These are phyloP conservation scores for Chlorella ohadii DNA, from an alignment of 139 green algal species.

Conservation along the genomic window DNA sequence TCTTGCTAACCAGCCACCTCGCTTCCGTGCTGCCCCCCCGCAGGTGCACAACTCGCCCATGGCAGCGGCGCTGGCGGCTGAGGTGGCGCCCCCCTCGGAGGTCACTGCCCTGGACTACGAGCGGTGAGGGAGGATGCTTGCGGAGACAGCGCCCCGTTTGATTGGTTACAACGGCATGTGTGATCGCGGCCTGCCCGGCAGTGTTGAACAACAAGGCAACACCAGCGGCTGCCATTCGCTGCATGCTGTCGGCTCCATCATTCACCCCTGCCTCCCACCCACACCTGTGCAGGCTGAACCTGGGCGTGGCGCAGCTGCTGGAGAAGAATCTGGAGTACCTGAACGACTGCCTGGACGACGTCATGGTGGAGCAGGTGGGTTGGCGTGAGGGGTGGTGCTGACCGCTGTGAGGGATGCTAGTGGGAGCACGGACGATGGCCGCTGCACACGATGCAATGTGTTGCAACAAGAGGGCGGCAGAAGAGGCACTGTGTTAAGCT, in stretches of 20 bases:
- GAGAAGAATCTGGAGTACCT: slow-evolving; percentile 92
- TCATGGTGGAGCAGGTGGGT: slow-evolving; percentile 64
- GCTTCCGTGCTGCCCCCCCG: not conserved
- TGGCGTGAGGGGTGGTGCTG: too few relatives aligned
- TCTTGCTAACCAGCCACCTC: not conserved
- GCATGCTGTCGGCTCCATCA: too few relatives aligned
- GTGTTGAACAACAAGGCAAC: not conserved
- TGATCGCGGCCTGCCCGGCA: too few relatives aligned
- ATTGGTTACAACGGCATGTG: too few relatives aligned
- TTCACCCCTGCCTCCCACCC: too few relatives aligned
- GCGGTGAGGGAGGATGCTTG: slow-evolving; percentile 35
- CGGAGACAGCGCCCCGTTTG: too few relatives aligned
- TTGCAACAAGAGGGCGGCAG: too few relatives aligned
- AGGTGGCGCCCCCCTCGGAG: slow-evolving; percentile 54
- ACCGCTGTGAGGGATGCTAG: too few relatives aligned
- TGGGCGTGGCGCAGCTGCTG: slow-evolving; percentile 81
- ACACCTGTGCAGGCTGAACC: slow-evolving; percentile 54
- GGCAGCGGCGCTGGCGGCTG: slow-evolving; percentile 79
- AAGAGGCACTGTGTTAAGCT: too few relatives aligned
- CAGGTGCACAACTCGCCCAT: slow-evolving; percentile 85
- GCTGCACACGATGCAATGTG: too few relatives aligned
- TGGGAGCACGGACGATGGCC: too few relatives aligned
- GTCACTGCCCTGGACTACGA: slow-evolving; percentile 63
- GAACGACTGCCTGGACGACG: slow-evolving; percentile 95
- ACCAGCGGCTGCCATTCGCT: too few relatives aligned